Base-by-base conservation (phyloP, 768 basidiomycete genomes). In the Podaxis sp. region DNA sequence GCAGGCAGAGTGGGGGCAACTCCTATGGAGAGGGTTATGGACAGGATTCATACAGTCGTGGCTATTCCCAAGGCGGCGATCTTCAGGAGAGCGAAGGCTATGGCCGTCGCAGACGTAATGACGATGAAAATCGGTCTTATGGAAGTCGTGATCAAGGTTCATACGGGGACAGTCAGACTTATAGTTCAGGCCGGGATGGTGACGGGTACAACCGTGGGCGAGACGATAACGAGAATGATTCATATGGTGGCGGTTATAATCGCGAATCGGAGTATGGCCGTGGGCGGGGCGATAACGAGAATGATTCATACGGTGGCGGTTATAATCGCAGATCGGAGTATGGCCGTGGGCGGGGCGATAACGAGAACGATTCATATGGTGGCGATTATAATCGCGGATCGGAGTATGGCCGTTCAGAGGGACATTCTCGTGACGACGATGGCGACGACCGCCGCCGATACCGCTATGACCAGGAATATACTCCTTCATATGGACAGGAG, bases 41-140 rank as follows among this genome's bases (percentile, higher is more conserved):
- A 33, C 56, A 59, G 52, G 54, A 22, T 13, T 40, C 61, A 36
- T 60, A 56, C 51, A 2, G 54, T 33, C 24, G 59, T 13, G 60
- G 60, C 13, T n/a, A 53, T 2, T 58, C 57, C 26, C 53, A 59
- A 48, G 53, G 15, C 39, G 54, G 22, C 59, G 63, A 28, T 9
- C 53, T 15, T 55, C 59, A n/a, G 11, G 42, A 22, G 28, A 59
- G 30, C 38, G 64, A 65, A 26, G 54, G 59, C 15, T 67, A 68
- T 58, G 68, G 67, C n/a, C 56, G 61, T 53, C 51, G 56, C 40
- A 52, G 57, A 28, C 64, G 65, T 28, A 60, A 65, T 42, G 65
- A 66, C 42, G 66, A 71, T 38, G 69, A 68, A 8, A 66, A 63
- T 39, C 51, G 38, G 42, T 51, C 52, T 13, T 64, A 63, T 51